Base-by-base conservation (phyloP, 768 basidiomycete genomes). In the Mycena polygramma region DNA sequence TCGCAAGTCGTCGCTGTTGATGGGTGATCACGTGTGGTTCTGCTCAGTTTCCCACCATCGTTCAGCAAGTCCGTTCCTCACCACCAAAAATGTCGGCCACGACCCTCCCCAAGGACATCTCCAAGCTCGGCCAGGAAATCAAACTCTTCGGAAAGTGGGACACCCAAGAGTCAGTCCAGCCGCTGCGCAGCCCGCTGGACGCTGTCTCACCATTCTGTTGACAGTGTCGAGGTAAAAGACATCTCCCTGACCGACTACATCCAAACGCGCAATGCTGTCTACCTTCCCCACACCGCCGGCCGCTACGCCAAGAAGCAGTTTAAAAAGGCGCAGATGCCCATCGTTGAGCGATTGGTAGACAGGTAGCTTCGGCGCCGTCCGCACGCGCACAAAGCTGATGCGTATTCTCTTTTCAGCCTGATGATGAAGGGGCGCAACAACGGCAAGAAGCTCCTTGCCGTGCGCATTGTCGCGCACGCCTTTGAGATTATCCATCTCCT, bases 341-440 rank as follows among this genome's bases (percentile, higher is more conserved):
- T 99, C 81, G 98, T 99, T 77, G 98, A 99, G 86, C 95, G 98
- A 81, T 88, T 99, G 80, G 98, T 99, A 75, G 97, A 98, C 89
- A 71, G 70, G 70, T 71, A 92, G 15, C 5, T 10, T 30, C n/a
- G 76, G 90, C 81, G 52, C 35, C 30, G n/a, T 20, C 7, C 17
- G 52, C 14, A 48, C 43, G 24, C 64, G 55, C 53, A 51, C 10
- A 48, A 26, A 52, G 65, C 39, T 67, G 9, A 49, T 61, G 46
- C 35, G 35, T 53, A 14, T 14, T 37, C 36, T 30, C 14, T 39
- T 66, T 22, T 11, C 11, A 97, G 96, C 83, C 85, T 99, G 81
- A 99, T 99, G 98, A 99, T 99, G 98, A 98, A 99, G 87, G 98
- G 98, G 71, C 96, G 98, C 84, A 99, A 99, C 92, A 99, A 97